A percentile compares a stretch with the other conserved stretches of the same genome.
phyloP scores from a whole-genome alignment of 257 asterid species.

The Misopates orontium region DNA sequence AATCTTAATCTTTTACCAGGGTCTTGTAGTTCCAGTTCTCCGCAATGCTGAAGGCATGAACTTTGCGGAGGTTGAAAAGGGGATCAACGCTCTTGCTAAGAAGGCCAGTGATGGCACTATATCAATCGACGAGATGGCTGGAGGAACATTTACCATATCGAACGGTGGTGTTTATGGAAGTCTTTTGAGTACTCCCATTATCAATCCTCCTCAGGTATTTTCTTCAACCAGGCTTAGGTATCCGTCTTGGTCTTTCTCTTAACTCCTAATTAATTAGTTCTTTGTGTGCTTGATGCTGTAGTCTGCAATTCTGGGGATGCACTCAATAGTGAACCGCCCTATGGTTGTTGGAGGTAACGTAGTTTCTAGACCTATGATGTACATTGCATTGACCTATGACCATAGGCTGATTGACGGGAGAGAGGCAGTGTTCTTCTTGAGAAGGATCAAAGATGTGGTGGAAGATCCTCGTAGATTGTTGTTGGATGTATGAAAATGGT shows the following conservation, averaged over 20 bases:
- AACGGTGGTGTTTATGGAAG: slow-evolving; percentile 99
- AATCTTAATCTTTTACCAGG: slow-evolving; percentile 47
- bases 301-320: slow-evolving; percentile 99
- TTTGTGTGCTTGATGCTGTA: slow-evolving; percentile 33
- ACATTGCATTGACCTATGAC: slow-evolving; percentile 92
- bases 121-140: slow-evolving; percentile 99
- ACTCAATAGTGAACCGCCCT: slow-evolving; percentile 91
- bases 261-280: not conserved
- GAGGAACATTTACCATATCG: slow-evolving; percentile 93
- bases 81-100: slow-evolving; percentile 81
- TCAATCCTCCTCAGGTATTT: slow-evolving; percentile 95
- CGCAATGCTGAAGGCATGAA: slow-evolving; percentile 84
- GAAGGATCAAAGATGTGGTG: slow-evolving; percentile 92
- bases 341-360: slow-evolving; percentile 91
- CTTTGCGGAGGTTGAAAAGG: slow-evolving; percentile 96
- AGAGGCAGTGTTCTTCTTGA: slow-evolving; percentile 91
- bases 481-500: slow-evolving; percentile 63
- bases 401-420: slow-evolving; percentile 96
- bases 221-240: not conserved
- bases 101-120: slow-evolving; percentile 88
- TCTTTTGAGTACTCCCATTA: slow-evolving; percentile 93
- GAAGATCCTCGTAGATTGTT: slow-evolving; percentile 96
- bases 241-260: not conserved
- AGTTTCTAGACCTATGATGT: slow-evolving; percentile 93
- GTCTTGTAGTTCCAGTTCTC: slow-evolving; percentile 95